These are phyloP conservation scores for Pholiota adiposa DNA, from an alignment of 1,284 basidiomycete species.

Conservation along the genomic window DNA sequence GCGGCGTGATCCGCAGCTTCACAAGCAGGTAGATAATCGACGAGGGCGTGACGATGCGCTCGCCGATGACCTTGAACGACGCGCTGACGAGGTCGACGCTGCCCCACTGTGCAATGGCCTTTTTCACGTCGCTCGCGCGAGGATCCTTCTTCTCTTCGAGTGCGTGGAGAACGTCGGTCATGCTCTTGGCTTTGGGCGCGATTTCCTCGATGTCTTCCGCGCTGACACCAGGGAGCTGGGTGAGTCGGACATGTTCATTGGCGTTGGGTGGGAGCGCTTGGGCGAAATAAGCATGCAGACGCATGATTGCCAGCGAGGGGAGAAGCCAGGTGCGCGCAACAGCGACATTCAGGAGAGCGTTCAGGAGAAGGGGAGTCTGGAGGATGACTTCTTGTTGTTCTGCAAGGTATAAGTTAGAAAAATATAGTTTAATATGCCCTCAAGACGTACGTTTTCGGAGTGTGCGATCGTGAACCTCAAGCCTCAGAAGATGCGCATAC, in stretches of 20 bases:
- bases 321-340: slow-evolving; percentile 92
- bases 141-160: slow-evolving; percentile 60
- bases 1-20: slow-evolving; percentile 76
- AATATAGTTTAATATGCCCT: not conserved
- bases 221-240: slow-evolving; percentile 81
- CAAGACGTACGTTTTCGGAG: slow-evolving; percentile 64
- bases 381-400: slow-evolving; percentile 75
- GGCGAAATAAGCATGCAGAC: slow-evolving; percentile 82
- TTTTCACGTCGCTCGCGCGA: slow-evolving; percentile 63
- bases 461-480: slow-evolving; percentile 60
- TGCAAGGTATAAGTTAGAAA: slow-evolving; percentile 30
- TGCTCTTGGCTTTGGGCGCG: slow-evolving; percentile 41
- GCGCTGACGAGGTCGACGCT: slow-evolving; percentile 84
- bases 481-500: slow-evolving; percentile 86
- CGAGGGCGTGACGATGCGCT: slow-evolving; percentile 86
- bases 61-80: slow-evolving; percentile 94
- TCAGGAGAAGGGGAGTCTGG: slow-evolving; percentile 76
- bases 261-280: slow-evolving; percentile 79
- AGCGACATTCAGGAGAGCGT: slow-evolving; percentile 83
- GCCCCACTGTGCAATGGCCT: slow-evolving; percentile 78
- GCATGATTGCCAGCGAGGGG: slow-evolving; percentile 80
- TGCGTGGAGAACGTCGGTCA: slow-evolving; percentile 51
- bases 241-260: slow-evolving; percentile 48
- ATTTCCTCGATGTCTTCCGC: slow-evolving; percentile 49
- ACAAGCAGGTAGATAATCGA: slow-evolving; percentile 90